Evolutionary conservation across 2,329 filamentous ascomycete species (phyloP).

Genomic region (Colletotrichum cordylinicola): DNA sequence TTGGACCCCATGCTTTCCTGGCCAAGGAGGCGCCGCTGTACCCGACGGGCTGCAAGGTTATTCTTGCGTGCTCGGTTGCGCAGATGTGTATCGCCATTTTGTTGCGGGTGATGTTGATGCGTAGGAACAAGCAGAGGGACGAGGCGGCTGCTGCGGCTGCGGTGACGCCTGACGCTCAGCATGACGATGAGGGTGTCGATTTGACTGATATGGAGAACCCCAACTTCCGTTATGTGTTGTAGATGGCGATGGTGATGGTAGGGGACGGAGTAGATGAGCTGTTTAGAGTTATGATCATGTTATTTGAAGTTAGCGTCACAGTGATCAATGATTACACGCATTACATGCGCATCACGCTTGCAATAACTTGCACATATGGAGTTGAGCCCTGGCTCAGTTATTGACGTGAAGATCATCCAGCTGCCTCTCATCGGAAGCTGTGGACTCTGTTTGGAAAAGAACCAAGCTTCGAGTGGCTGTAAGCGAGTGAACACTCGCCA

Average conservation of each 20-base stretch:
- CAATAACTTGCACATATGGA: background rate
- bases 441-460: background rate
- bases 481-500: background rate
- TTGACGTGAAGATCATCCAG: background rate
- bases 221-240: slow-evolving; percentile 33
- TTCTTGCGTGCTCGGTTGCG: slow-evolving; percentile 49
- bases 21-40: slow-evolving; percentile 51
- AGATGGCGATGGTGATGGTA: background rate
- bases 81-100: slow-evolving; percentile 43
- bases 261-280: background rate
- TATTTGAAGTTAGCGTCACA: background rate
- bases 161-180: slow-evolving; percentile 16
- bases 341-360: background rate
- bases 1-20: slow-evolving; percentile 52
- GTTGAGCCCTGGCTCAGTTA: background rate
- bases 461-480: background rate
- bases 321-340: background rate
- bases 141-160: slow-evolving; percentile 26
- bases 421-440: background rate
- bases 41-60: slow-evolving; percentile 55
- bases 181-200: slow-evolving; percentile 34
- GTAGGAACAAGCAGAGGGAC: slow-evolving; percentile 44
- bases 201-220: slow-evolving; percentile 44
- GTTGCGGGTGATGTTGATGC: slow-evolving; percentile 38
- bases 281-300: background rate